These are phyloP conservation scores for Daldinia sp. DNA, from an alignment of 2,329 filamentous ascomycete genomes.

Conservation along the genomic window DNA sequence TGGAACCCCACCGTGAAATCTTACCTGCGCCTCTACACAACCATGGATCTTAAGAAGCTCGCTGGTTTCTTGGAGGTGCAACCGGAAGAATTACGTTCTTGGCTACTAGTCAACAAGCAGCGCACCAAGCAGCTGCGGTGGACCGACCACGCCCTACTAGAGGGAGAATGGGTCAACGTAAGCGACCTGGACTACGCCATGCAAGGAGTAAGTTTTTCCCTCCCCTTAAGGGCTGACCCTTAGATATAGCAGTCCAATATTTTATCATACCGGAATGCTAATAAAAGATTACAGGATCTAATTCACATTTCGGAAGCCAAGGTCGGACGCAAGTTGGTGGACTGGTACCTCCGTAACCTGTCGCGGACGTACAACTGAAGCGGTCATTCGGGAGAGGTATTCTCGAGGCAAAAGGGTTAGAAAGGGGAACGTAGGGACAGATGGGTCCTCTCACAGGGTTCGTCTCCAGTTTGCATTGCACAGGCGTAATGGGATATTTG, in stretches of 20 bases:
- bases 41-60: conserved; percentile 98
- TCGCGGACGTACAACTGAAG: conserved; percentile 88
- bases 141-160: conserved; percentile 87
- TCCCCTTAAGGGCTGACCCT: background rate
- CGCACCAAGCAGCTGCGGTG: conserved; percentile 95
- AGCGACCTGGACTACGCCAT: conserved; percentile 97
- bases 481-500: conserved; percentile 48
- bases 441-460: conserved; percentile 40
- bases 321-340: conserved; percentile 94
- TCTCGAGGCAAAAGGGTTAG: conserved; percentile 14
- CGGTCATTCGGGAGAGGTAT: conserved; percentile 4
- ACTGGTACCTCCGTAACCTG: conserved; percentile 98
- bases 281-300: conserved; percentile 69
- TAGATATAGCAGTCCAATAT: background rate
- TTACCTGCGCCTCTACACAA: conserved; percentile 98
- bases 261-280: conserved; percentile 30
- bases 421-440: conserved; percentile 36
- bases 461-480: conserved; percentile 50
- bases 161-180: conserved; percentile 91
- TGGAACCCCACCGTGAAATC: conserved; percentile 97
- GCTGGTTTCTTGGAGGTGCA: conserved; percentile 96
- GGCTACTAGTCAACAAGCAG: conserved; percentile 98
- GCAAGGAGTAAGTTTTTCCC: conserved; percentile 75
- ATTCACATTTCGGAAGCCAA: conserved; percentile 99
- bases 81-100: conserved; percentile 92